A percentile compares a stretch with the other conserved stretches of the same genome.
Evolutionary conservation across 176 grass and related monocot genomes (phyloP).

Genomic region (Hsuehochloa calcarea): DNA sequence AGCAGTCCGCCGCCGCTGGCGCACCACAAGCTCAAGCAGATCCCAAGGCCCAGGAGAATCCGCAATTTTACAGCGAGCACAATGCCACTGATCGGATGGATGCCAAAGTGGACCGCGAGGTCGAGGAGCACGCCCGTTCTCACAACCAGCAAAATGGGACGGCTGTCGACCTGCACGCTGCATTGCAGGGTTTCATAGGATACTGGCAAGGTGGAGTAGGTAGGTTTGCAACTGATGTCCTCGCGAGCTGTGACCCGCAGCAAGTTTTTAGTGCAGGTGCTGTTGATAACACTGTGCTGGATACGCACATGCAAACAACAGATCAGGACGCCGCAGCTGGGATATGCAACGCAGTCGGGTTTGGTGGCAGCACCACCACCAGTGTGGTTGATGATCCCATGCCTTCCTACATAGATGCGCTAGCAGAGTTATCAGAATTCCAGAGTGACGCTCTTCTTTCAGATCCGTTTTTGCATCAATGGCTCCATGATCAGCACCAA

Average conservation of each 20-base stretch:
- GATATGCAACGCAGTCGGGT: neutral
- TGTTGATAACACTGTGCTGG: neutral
- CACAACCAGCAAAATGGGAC: neutral
- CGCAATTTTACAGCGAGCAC: neutral
- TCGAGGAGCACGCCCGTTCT: neutral
- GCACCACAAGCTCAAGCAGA: neutral
- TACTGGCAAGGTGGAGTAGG: conserved; percentile 27
- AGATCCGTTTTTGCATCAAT: conserved; percentile 38
- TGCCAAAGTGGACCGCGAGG: neutral
- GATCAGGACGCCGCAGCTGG: conserved; percentile 1
- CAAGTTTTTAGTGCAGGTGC: neutral
- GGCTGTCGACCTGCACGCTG: conserved; percentile 17
- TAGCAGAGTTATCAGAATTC: conserved; percentile 35
- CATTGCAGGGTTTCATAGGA: conserved; percentile 18
- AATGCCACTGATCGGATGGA: neutral
- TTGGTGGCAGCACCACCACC: conserved; percentile 41
- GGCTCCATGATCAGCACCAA: conserved; percentile 37
- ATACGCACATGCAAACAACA: conserved; percentile 9
- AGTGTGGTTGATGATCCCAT: conserved; percentile 43
- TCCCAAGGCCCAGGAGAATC: neutral
- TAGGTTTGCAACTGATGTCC: neutral
- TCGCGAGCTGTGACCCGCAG: conserved; percentile 6
- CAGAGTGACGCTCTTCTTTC: conserved; percentile 31
- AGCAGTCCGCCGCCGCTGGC: neutral
- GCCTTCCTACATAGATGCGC: conserved; percentile 48